These are phyloP conservation scores for Tetracladium setigerum DNA, from an alignment of 495 filamentous ascomycete species.

Conservation along the genomic window DNA sequence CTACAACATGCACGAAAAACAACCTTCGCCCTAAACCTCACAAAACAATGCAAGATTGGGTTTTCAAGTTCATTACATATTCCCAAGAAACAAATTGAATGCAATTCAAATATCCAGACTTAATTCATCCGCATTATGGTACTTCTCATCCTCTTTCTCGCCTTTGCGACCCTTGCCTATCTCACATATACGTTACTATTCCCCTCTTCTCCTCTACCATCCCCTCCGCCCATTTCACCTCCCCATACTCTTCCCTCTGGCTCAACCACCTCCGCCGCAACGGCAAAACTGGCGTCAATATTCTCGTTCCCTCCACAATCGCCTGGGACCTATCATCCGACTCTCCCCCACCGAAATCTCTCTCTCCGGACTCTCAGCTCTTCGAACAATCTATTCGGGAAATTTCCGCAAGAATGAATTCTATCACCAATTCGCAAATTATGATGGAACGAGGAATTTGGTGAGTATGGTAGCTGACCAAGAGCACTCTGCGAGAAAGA, in stretches of 20 bases:
- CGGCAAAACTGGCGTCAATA: conserved; percentile 20
- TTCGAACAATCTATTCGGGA: conserved; percentile 61
- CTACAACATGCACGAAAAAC: no score
- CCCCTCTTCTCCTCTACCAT: conserved; percentile 52
- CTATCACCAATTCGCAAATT: conserved; percentile 59
- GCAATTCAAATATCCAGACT: no score
- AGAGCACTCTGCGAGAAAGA: conserved; percentile 53
- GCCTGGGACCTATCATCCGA: conserved; percentile 48
- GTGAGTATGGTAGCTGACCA: conserved; percentile 32
- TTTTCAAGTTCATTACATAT: no score
- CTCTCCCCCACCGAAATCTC: conserved; percentile 55
- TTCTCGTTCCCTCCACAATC: conserved; percentile 48
- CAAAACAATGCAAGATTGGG: no score
- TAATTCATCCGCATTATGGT: no score
- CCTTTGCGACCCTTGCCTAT: no score
- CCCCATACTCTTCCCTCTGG: conserved; percentile 49
- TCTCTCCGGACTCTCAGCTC: conserved; percentile 54
- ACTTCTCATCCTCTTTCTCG: no score
- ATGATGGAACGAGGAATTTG: conserved; percentile 37
- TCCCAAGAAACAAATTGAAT: no score
- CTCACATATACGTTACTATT: conserved; percentile 42
- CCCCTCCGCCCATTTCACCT: conserved; percentile 56
- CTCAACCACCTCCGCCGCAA: conserved; percentile 47
- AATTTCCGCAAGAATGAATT: conserved; percentile 67
- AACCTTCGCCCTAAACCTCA: no score